Evolutionary conservation across 1,284 basidiomycete genomes (phyloP).

Genomic region (Rhodotorula sp.): DNA sequence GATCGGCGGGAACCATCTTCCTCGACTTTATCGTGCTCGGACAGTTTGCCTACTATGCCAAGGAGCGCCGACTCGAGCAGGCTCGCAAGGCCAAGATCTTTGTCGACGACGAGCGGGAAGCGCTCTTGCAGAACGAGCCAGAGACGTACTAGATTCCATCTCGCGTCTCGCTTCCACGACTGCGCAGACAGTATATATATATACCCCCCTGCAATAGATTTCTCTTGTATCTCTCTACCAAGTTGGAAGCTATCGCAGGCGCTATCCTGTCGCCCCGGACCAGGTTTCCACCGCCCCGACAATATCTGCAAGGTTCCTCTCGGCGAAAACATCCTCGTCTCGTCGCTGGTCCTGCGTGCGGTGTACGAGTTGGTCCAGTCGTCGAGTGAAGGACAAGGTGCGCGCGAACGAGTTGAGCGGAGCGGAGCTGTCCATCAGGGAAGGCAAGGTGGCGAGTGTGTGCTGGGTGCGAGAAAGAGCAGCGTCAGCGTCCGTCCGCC

Average conservation of each 20-base stretch:
- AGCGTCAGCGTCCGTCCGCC: neutral
- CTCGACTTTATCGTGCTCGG: slow-evolving; percentile 45
- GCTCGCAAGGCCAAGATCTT: slow-evolving; percentile 9
- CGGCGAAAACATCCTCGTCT: slow-evolving; percentile 20
- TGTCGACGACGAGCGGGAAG: slow-evolving; percentile 9
- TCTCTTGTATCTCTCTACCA: neutral
- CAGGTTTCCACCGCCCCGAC: neutral
- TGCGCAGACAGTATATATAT: neutral
- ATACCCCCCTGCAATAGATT: neutral
- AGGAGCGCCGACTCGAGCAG: slow-evolving; percentile 11
- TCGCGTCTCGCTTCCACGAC: neutral
- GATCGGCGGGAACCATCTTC: slow-evolving; percentile 43
- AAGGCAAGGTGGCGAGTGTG: slow-evolving; percentile 14
- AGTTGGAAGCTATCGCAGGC: neutral
- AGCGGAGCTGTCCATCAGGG: neutral
- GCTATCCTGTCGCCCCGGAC: neutral
- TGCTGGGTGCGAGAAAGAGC: neutral
- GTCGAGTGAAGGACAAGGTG: slow-evolving; percentile 14
- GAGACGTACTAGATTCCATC: neutral
- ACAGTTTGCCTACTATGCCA: slow-evolving; percentile 19
- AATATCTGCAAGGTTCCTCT: slow-evolving; percentile 7
- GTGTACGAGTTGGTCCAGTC: slow-evolving; percentile 15
- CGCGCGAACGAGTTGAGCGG: slow-evolving; percentile 13
- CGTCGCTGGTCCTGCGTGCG: neutral
- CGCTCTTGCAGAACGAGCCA: neutral